Evolutionary conservation across 257 asterid species (phyloP).

Genomic region (Solanum chilense): DNA sequence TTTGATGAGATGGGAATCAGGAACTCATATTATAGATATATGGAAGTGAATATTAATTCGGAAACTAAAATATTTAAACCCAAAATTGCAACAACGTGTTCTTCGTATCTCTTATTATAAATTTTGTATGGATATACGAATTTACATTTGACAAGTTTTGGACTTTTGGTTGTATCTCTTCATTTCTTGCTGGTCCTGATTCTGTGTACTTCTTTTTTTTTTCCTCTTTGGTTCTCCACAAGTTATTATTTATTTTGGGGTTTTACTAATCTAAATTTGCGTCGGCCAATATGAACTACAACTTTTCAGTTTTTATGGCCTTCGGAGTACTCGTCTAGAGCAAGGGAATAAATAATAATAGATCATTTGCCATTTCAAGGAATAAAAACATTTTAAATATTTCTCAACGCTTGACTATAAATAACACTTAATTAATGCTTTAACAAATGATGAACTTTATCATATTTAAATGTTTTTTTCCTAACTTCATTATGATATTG

Average conservation of each 20-base stretch:
- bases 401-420: background rate
- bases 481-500: background rate
- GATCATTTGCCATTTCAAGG: background rate
- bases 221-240: background rate
- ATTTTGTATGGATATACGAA: background rate
- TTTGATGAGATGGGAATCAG: background rate
- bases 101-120: background rate
- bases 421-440: background rate
- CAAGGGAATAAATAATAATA: background rate
- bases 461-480: background rate
- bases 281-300: background rate
- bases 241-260: background rate
- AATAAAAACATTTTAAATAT: background rate
- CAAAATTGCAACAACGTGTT: background rate
- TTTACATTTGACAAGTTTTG: background rate
- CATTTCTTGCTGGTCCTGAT: background rate
- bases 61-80: background rate
- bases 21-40: background rate
- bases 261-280: background rate
- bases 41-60: background rate
- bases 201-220: background rate
- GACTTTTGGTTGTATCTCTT: background rate
- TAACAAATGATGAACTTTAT: background rate
- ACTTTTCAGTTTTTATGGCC: background rate
- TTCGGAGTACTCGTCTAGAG: background rate